These are phyloP conservation scores for Brasenia schreberi DNA, from an alignment of 164 flowering plant species.

Conservation along the genomic window DNA sequence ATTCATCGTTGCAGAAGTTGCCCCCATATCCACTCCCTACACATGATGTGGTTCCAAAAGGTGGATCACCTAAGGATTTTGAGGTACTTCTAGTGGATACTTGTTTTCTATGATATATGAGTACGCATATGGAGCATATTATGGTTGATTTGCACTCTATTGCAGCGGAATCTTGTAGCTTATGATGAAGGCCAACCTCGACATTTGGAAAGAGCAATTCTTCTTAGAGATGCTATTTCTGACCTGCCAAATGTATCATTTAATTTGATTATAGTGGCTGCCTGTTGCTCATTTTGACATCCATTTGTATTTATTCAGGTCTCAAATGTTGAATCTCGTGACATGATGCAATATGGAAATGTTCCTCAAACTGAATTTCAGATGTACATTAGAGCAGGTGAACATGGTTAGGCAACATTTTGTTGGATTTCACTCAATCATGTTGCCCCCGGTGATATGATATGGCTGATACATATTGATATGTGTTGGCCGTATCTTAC, in stretches of 20 bases:
- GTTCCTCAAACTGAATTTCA: conserved; percentile 50
- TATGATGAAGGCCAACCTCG: conserved; percentile 44
- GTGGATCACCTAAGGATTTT: conserved; percentile 40
- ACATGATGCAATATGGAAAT: conserved; percentile 28
- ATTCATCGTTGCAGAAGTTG: conserved; percentile 25
- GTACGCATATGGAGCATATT: not conserved
- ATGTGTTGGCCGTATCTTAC: no score
- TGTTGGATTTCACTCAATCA: no score
- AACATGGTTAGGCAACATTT: conserved; percentile 19
- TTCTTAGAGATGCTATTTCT: conserved; percentile 42
- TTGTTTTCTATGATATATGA: conserved; percentile 2
- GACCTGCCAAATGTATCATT: conserved; percentile 43
- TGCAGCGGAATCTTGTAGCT: conserved; percentile 46
- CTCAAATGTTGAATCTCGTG: conserved; percentile 26
- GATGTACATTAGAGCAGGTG: conserved; percentile 29
- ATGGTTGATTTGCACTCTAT: not conserved
- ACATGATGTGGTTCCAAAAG: conserved; percentile 30
- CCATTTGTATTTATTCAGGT: conserved; percentile 16
- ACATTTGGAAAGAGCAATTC: conserved; percentile 26
- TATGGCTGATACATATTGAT: no score
- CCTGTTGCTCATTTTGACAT: not conserved
- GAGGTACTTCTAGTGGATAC: conserved; percentile 19
- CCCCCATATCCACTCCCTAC: conserved; percentile 56
- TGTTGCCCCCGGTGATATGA: no score
- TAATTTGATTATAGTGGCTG: not conserved